These are phyloP conservation scores for Globisporangium cederbergense DNA, from an alignment of 352 stramenopile genomes.

Conservation along the genomic window DNA sequence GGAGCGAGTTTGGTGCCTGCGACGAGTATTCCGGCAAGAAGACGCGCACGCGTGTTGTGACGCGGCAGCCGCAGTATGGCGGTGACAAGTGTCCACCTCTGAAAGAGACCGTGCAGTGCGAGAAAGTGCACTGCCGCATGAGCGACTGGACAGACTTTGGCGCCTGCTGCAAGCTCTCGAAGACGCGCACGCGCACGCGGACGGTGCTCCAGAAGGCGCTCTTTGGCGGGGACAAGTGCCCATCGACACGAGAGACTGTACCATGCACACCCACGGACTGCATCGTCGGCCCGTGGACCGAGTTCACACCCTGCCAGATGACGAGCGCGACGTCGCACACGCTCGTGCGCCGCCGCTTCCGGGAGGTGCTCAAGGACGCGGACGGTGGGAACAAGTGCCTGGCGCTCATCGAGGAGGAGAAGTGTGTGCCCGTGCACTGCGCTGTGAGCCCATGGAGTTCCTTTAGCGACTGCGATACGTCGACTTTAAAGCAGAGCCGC, in stretches of 20 bases:
- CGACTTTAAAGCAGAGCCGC: constrained; percentile 22
- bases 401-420: constrained; percentile 40
- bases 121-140: constrained; percentile 43
- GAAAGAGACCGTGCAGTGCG: constrained; percentile 33
- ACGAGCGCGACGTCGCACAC: constrained; percentile 7
- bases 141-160: constrained; percentile 40
- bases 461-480: constrained; percentile 28
- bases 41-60: constrained; percentile 34
- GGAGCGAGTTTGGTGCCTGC: constrained; percentile 43
- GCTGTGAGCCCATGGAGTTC: constrained; percentile 34
- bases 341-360: constrained; percentile 31
- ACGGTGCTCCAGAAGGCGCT: constrained; percentile 27
- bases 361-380: constrained; percentile 30
- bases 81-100: constrained; percentile 35
- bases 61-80: constrained; percentile 23
- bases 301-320: constrained; percentile 39
- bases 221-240: constrained; percentile 36
- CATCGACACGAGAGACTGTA: constrained; percentile 26
- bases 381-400: constrained; percentile 41
- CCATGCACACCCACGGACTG: constrained; percentile 41
- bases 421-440: constrained; percentile 40
- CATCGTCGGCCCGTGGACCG: constrained; percentile 46
- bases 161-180: constrained; percentile 32
- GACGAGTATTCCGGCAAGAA: constrained; percentile 32
- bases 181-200: constrained; percentile 35